Evolutionary conservation across 192 early-diverging fungal genomes (phyloP).

Genomic region (Phycomyces nitens): DNA sequence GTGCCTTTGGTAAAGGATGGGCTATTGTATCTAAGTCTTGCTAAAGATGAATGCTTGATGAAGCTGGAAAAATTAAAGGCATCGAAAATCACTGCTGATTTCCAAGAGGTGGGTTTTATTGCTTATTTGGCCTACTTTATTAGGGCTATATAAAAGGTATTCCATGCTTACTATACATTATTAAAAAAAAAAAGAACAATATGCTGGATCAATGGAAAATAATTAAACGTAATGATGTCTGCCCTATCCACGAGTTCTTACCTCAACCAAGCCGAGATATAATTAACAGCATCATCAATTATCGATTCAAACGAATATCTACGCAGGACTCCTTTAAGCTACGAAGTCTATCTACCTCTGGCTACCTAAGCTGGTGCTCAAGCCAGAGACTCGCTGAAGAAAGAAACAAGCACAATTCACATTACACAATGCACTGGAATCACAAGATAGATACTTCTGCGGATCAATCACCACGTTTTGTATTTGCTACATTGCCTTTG

Average conservation of each 20-base stretch:
- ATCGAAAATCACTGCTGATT: not conserved
- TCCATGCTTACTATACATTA: not conserved
- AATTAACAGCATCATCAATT: conserved; percentile 11
- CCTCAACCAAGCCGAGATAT: not conserved
- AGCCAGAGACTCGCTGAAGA: too few species aligned
- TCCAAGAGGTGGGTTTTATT: not conserved
- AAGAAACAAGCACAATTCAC: too few species aligned
- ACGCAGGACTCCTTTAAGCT: conserved; percentile 7
- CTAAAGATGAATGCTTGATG: conserved; percentile 14
- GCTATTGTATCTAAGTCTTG: conserved; percentile 9
- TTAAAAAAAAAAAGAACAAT: not conserved
- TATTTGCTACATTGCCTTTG: too few species aligned
- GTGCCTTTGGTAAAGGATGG: not conserved
- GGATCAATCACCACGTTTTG: too few species aligned
- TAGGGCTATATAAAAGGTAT: too few species aligned
- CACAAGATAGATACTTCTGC: too few species aligned
- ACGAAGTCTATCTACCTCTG: conserved; percentile 7
- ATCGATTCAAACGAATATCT: conserved; percentile 2
- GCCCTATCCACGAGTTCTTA: conserved; percentile 24
- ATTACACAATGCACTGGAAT: too few species aligned
- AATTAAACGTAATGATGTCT: conserved; percentile 25
- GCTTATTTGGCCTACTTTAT: too few species aligned
- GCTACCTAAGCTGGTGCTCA: conserved; percentile 8
- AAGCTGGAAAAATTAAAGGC: conserved; percentile 5
- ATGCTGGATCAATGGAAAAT: conserved; percentile 9